Percentiles rank a stretch among this genome's conserved stretches.
phyloP scores from a whole-genome alignment of 2,329 filamentous ascomycete species.

The Xylaria multiplex region DNA sequence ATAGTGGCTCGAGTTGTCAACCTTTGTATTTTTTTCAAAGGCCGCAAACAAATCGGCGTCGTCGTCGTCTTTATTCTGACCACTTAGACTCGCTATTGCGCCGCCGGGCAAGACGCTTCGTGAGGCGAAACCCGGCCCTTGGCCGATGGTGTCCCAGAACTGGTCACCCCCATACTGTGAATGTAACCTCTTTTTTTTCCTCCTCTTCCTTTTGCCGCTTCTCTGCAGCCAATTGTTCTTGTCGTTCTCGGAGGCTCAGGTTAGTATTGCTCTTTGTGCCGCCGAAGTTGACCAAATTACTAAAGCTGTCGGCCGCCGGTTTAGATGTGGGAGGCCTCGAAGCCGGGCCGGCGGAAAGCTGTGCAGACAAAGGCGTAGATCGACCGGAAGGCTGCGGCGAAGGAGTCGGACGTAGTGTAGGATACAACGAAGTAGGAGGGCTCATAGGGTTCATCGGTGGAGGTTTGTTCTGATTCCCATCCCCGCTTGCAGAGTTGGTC shows the following conservation, averaged over 20 bases:
- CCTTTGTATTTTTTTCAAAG: constrained; percentile 72
- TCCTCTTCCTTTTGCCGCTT: constrained; percentile 79
- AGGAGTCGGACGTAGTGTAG: constrained; percentile 64
- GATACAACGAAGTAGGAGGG: constrained; percentile 45
- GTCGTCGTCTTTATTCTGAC: constrained; percentile 51
- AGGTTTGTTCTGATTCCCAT: constrained; percentile 40
- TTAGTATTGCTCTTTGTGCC: constrained; percentile 72
- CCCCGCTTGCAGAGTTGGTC: constrained; percentile 40
- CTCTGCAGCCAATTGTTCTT: constrained; percentile 71
- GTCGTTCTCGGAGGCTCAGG: constrained; percentile 81
- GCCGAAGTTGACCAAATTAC: constrained; percentile 75
- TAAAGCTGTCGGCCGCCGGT: constrained; percentile 77
- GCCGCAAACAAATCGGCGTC: constrained; percentile 75
- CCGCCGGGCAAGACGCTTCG: constrained; percentile 56
- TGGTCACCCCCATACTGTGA: constrained; percentile 79
- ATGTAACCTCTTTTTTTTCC: constrained; percentile 74
- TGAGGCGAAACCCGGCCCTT: constrained; percentile 59
- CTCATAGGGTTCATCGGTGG: constrained; percentile 45
- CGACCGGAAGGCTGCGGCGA: constrained; percentile 65
- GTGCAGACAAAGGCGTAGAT: constrained; percentile 65
- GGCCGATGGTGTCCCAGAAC: constrained; percentile 79
- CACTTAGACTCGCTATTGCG: constrained; percentile 45
- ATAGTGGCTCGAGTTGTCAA: constrained; percentile 73
- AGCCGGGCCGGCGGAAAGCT: constrained; percentile 56
- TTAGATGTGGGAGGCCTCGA: constrained; percentile 60